Conservation (phyloP, 2,329 filamentous ascomycete species). For the Ophiostoma angusticollis region DNA sequence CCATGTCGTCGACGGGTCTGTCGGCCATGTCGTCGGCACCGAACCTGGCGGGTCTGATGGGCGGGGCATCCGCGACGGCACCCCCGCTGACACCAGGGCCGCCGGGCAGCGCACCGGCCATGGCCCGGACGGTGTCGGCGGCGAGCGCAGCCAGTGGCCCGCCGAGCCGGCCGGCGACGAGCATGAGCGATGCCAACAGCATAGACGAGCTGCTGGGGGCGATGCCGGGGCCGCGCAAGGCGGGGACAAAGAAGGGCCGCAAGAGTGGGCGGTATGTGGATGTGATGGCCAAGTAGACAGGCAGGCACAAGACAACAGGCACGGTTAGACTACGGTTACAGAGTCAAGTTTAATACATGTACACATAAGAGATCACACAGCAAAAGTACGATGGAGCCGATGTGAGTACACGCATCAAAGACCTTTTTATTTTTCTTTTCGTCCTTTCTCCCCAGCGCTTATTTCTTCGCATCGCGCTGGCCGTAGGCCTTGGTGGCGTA, state of each 20-base stretch:
- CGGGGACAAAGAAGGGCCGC: conserved; percentile 54
- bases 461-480: conserved; percentile 48
- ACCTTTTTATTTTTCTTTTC: neutral
- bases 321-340: no score
- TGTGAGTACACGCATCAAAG: no score
- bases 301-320: no score
- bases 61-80: conserved; percentile 6
- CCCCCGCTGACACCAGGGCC: no score
- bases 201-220: conserved; percentile 86
- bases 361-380: no score
- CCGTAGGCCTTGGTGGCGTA: conserved; percentile 94
- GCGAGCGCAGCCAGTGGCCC: conserved; percentile 34
- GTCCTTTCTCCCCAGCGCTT: neutral
- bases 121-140: conserved; percentile 32
- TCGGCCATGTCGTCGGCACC: conserved; percentile 12
- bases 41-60: neutral
- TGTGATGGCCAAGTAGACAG: conserved; percentile 77
- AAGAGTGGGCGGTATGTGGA: conserved; percentile 87
- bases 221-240: conserved; percentile 53
- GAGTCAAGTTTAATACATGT: no score
- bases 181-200: conserved; percentile 82
- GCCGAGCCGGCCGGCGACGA: conserved; percentile 59
- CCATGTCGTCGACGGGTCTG: conserved; percentile 5
- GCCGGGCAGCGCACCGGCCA: conserved; percentile 7
- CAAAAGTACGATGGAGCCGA: no score